Evolutionary conservation across 2,329 filamentous ascomycete genomes (phyloP), one percentile per base, ranked within the genome.

Genomic region (Calonectria naviculata): DNA sequence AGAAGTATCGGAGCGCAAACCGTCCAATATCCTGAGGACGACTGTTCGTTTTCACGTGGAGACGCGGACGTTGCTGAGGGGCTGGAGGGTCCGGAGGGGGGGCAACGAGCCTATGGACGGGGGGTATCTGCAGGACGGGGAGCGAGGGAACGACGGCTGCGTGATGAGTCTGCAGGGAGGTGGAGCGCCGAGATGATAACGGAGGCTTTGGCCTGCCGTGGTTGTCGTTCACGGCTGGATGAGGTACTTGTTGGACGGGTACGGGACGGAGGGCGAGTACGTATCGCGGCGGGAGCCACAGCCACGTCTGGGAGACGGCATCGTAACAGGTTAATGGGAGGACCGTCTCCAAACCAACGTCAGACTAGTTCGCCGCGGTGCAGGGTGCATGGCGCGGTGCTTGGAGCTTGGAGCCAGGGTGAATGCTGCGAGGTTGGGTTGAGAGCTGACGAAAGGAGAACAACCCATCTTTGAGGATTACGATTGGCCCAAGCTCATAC

Each of bases 1-100:
- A 70, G 73, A 74, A 70, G 71, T 65, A 13, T 63, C 38, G 63
- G 65, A 65, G 47, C 58, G 52, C 56, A 65, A 67, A 64, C 71
- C 65, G 72, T 73, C 65, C 64, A 65, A 71, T 67, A 74, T 74
- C 68, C 49, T 71, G 44, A 64, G 21, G 70, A 46, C 47, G 46
- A 29, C 62, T 61, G 44, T 62, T 38, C 52, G 15, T 26, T 41
- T 68, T 62, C 44, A 62, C 58, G 56, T 68, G 56, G 44, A 63
- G 66, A 47, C 46, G 26, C 28, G 29, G 38, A 15, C 15, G 15
- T 38, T 24, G 65, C 56, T 52, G 56, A 56, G 56, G 56, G 65
- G 65, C 65, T 61, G 31, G 71, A 41, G 67, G 41, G 61, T 41
- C 44, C 10, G 19, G 21, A 24, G 36, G 67, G 36, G 67, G 52